phyloP scores from a whole-genome alignment of 805 yeast species.

The Pichia insulana region DNA sequence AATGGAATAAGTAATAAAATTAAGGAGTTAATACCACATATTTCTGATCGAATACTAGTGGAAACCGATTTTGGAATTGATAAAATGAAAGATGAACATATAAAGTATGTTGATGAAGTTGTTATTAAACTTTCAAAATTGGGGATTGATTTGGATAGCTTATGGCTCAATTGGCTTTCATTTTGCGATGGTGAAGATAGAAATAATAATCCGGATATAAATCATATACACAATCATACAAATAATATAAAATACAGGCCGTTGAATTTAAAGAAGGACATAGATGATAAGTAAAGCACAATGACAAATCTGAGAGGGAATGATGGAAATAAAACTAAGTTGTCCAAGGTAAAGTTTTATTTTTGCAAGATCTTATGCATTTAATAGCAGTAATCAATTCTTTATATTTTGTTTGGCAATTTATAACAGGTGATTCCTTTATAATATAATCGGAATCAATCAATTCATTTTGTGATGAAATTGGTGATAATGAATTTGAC shows the following conservation, averaged over 20 bases:
- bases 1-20: slow-evolving; percentile 14
- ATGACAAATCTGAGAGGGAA: background rate
- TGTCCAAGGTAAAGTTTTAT: slow-evolving; percentile 7
- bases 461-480: slow-evolving; percentile 4
- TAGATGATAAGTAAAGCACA: background rate
- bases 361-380: slow-evolving; percentile 22
- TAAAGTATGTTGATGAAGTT: background rate
- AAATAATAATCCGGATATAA: background rate
- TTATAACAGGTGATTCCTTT: slow-evolving; percentile 1
- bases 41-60: slow-evolving; percentile 29
- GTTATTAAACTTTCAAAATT: background rate
- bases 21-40: slow-evolving; percentile 13
- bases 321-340: background rate
- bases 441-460: background rate
- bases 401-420: slow-evolving; percentile 12
- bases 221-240: background rate
- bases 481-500: slow-evolving; percentile 6
- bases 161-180: slow-evolving; percentile 4
- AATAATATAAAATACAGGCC: background rate
- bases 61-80: slow-evolving; percentile 45
- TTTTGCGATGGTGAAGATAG: background rate
- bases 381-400: slow-evolving; percentile 23
- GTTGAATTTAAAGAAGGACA: background rate
- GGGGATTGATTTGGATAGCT: background rate
- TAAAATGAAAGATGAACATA: slow-evolving; percentile 10